Base-by-base conservation (phyloP, 805 yeast genomes). In the Kodamaea lidongshanica region DNA sequence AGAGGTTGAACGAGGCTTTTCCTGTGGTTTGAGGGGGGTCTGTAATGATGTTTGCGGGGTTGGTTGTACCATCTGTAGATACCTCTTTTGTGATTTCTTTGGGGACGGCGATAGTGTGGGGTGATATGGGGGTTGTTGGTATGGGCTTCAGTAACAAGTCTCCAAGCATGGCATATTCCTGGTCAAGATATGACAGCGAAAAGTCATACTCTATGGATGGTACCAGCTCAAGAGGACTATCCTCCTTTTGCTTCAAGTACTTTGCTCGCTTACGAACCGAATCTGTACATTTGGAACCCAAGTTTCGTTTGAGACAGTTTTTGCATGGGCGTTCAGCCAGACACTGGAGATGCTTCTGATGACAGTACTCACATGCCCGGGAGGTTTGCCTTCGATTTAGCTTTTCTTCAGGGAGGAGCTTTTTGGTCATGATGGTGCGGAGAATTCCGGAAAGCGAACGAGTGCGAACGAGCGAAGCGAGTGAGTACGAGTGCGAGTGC, bases 321-420 rank as follows among this genome's bases (percentile, higher is more conserved):
- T 67, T 67, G 44, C 89, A 81, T 0, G 92, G 89, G 34, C 92
- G 56, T 16, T 67, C 63, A 34, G 70, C 57, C 38, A 80, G 82
- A 50, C 89, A 81, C 42, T 80, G 88, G 9, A 81, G 61, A 44
- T 80, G 92, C 40, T 81, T 81, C 15, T 66, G 55, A 46, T 80
- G 86, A 50, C 89, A 81, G 47, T 79, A 78, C 12, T 65, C 65
- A 46, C 92, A 81, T 2, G 89, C 92, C 26, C 79, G 65, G 6
- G 72, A 57, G 2, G 80, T 75, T 4, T 87, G 85, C 40, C 65
- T 73, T 25, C 89, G 54, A 21, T 54, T 58, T 23, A 56, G 58
- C 46, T 74, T 78, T 41, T 77, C 70, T 30, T 66, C 70, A 8
- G 55, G 52, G 1, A 78, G 65, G 14, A 79, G 68, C 39, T 64